Base-by-base conservation (phyloP, 257 asterid species). In the Marsdenia floribunda region DNA sequence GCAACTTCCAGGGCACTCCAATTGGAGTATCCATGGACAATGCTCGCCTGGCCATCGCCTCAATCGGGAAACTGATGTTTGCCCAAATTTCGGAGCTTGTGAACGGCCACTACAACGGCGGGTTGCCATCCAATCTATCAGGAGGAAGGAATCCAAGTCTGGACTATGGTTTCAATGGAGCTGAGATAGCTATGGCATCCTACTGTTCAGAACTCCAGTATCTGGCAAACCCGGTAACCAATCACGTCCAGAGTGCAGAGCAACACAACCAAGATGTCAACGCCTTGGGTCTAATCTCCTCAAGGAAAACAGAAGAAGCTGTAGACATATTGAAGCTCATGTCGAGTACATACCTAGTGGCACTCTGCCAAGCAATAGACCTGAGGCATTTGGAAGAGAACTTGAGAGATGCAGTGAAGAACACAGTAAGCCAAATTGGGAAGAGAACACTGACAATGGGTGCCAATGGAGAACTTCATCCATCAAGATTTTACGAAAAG, bases 181-280 rank as follows among this genome's bases (percentile, higher is more conserved):
- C 88, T 49, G 90, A 86, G 64, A 80, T 86, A 14, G 90, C 90
- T 0, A 86, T 86, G 90, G 90, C 90, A 37, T 69, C 89, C 0
- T 86, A 86, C 54, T 86, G 87, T 49, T 86, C 86, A 19, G 89
- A 86, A 50, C 88, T 86, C 38, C 90, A 83, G 24, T 86, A 78
- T 68, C 58, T 86, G 75, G 85, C 82, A 4, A 86, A 86, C 66
- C 88, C 90, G 0, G 90, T 86, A 52, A 86, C 90, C 5, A 86
- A 82, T 67, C 85, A 84, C 18, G 88, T 86, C n/a, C 84, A 86
- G 21, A 86, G 90, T 33, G 88, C 90, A 0, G 90, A 86, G 76
- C 90, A 84, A 77, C 88, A 86, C 86, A 86, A 86, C 80, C 90
- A 86, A 80, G 90, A 84, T 37, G 86, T 86, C 42, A 86, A 86